Percentiles rank a stretch among this genome's conserved stretches.
Evolutionary conservation across 257 asterid species (phyloP).

Genomic region (Mitragyna speciosa): DNA sequence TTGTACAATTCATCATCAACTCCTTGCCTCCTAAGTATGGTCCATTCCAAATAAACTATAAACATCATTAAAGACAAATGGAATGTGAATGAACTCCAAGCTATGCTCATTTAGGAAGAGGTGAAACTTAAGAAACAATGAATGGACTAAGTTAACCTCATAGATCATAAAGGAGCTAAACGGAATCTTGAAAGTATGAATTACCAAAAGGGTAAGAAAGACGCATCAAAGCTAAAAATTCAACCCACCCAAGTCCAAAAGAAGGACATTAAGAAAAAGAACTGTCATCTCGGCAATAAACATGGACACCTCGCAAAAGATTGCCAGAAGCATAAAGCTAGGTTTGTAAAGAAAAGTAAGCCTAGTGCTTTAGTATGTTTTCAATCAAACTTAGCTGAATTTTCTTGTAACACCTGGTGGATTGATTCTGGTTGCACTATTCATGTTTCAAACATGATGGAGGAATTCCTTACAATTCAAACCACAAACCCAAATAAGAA

Average conservation of each 20-base stretch:
- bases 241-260: too few species aligned
- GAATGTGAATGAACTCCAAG: not conserved
- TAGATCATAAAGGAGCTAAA: not conserved
- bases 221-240: not conserved
- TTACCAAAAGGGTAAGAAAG: not conserved
- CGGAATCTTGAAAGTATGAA: not conserved
- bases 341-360: not conserved
- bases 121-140: not conserved
- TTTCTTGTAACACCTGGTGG: not conserved
- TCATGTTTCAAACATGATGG: not conserved
- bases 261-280: not conserved
- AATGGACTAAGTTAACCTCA: not conserved
- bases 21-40: not conserved
- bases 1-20: not conserved
- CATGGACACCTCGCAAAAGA: not conserved
- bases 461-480: not conserved
- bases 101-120: not conserved
- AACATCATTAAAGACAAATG: too few species aligned
- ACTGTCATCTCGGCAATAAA: too few species aligned
- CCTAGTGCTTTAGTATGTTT: not conserved
- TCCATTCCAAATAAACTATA: too few species aligned
- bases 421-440: not conserved
- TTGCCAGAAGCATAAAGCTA: not conserved
- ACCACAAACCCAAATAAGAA: not conserved
- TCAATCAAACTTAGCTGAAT: not conserved